Conservation (phyloP, 495 filamentous ascomycete species). For the Platismatia glauca region DNA sequence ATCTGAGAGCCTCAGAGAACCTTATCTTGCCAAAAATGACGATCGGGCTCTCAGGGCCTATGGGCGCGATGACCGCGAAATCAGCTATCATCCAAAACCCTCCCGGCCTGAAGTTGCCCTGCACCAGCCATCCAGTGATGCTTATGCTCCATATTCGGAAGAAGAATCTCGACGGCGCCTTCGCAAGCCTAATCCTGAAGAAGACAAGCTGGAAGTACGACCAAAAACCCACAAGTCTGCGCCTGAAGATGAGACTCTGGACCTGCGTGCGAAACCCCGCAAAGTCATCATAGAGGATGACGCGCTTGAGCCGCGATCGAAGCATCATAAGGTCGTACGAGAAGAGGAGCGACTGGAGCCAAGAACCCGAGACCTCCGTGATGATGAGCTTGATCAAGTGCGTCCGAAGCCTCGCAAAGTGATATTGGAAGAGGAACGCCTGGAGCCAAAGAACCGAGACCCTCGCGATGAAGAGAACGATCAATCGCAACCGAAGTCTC, state of each 20-base stretch:
- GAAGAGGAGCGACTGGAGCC: too few species aligned
- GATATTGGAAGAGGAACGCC: slow-evolving; percentile 16
- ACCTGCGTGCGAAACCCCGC: not conserved
- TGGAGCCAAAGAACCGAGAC: slow-evolving; percentile 6
- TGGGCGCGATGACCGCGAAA: slow-evolving; percentile 20
- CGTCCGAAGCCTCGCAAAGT: slow-evolving; percentile 9
- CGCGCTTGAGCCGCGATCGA: not conserved
- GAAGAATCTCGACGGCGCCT: slow-evolving; percentile 20
- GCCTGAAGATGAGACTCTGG: not conserved
- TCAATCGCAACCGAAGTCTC: not conserved
- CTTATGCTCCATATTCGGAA: slow-evolving; percentile 15
- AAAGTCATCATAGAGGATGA: not conserved
- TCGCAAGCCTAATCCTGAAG: slow-evolving; percentile 17
- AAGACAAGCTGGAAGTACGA: slow-evolving; percentile 7
- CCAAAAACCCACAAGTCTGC: slow-evolving; percentile 2
- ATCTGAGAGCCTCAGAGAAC: slow-evolving; percentile 18
- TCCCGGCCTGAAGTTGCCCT: slow-evolving; percentile 15
- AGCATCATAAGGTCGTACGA: too few species aligned
- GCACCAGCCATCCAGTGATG: slow-evolving; percentile 16
- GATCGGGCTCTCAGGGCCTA: slow-evolving; percentile 18
- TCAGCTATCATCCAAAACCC: slow-evolving; percentile 8
- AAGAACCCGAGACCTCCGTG: too few species aligned
- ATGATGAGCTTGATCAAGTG: too few species aligned
- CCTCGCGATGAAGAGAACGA: slow-evolving; percentile 11
- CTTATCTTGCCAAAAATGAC: slow-evolving; percentile 14